Evolutionary conservation across 1,284 basidiomycete species (phyloP).

Genomic region (Veloboletus limbatus): DNA sequence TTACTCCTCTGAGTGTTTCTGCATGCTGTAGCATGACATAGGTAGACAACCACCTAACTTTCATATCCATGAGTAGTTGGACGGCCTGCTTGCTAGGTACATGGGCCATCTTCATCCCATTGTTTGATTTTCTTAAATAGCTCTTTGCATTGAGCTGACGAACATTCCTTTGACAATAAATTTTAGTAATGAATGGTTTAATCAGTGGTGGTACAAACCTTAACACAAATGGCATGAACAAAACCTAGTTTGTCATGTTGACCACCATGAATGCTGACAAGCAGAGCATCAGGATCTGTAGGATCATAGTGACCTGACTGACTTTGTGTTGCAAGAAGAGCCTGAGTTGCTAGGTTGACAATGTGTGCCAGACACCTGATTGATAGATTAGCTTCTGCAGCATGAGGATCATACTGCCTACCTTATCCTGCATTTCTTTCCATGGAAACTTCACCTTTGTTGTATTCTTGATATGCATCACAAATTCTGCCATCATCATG

Average conservation of each 20-base stretch:
- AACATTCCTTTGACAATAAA: background rate
- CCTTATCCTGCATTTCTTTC: too few relatives aligned
- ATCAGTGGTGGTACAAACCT: background rate
- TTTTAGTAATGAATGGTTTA: background rate
- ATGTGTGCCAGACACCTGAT: constrained; percentile 3
- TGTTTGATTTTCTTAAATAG: background rate
- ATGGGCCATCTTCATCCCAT: background rate
- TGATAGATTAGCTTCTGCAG: background rate
- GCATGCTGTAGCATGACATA: constrained; percentile 37
- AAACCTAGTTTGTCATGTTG: background rate
- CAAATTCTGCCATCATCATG: background rate
- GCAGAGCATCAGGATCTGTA: background rate
- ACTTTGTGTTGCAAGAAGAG: background rate
- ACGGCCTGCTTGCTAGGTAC: background rate
- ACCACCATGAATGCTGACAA: background rate
- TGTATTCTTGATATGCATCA: too few relatives aligned
- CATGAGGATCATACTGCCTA: too few relatives aligned
- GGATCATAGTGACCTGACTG: background rate
- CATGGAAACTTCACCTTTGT: too few relatives aligned
- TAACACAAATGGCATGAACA: background rate
- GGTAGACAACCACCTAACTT: constrained; percentile 41
- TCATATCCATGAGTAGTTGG: constrained; percentile 38
- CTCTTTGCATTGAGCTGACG: background rate
- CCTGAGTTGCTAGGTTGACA: constrained; percentile 4
- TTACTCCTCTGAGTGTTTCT: background rate